Conservation (phyloP, 2,329 filamentous ascomycete genomes). For the Colletotrichum sojae region DNA sequence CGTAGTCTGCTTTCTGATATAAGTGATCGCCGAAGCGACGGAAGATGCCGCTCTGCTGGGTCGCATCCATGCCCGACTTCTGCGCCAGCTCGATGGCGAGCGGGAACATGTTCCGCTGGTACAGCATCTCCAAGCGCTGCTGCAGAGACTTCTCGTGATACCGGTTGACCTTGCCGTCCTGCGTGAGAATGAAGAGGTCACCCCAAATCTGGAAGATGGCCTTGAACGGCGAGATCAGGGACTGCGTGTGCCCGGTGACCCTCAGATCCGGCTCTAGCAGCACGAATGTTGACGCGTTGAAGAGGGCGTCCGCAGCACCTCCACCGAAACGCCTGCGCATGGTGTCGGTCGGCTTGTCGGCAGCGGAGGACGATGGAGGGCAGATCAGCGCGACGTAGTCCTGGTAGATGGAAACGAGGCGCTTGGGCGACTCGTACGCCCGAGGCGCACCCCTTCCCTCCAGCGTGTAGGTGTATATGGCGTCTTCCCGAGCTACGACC, state of each 20-base stretch:
- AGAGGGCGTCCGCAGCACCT: constrained; percentile 78
- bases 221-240: constrained; percentile 84
- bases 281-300: constrained; percentile 90
- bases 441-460: constrained; percentile 90
- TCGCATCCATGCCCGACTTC: constrained; percentile 83
- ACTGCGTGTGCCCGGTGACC: constrained; percentile 90
- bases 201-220: constrained; percentile 90
- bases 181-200: constrained; percentile 89
- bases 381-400: constrained; percentile 92
- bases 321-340: constrained; percentile 81
- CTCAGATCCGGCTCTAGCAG: constrained; percentile 93
- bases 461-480: constrained; percentile 91
- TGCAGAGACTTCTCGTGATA: constrained; percentile 94
- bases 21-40: constrained; percentile 94
- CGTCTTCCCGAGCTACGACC: constrained; percentile 93
- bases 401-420: constrained; percentile 81
- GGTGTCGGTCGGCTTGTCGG: constrained; percentile 69
- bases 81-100: constrained; percentile 93
- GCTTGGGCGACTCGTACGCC: constrained; percentile 93
- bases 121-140: constrained; percentile 93
- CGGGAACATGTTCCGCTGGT: constrained; percentile 92
- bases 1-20: constrained; percentile 95
- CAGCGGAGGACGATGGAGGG: constrained; percentile 72
- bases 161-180: constrained; percentile 91
- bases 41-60: constrained; percentile 92